Base-by-base conservation (phyloP, 2,329 filamentous ascomycete genomes). In the Zarea fungicola region DNA sequence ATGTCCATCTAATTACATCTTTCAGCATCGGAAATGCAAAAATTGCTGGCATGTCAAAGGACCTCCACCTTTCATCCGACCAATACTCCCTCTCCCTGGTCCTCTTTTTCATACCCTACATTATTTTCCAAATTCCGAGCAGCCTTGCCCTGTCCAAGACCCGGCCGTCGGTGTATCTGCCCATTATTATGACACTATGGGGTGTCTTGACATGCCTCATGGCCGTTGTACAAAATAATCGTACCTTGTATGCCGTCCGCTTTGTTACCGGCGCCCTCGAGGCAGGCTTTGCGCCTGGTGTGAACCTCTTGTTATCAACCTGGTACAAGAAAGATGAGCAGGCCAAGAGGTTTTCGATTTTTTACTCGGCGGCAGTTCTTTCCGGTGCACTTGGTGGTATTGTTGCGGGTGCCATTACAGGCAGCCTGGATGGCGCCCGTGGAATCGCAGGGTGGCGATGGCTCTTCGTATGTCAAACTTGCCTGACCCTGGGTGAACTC, bases 11-110 rank as follows among this genome's bases (percentile, higher is more conserved):
- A 16, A 21, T 13, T 8, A 16, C 7, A 8, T 6, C 13, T 36
- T 84, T 82, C 11, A 87, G 86, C 59, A 81, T 86, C 29, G 84
- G 77, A 51, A 80, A 80, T 61, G 77, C 77, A 3, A 69, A 74
- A 36, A 79, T 81, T 46, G 73, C 78, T 51, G 77, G 77, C 16
- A 68, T 81, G 67, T 62, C 55, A 1, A 57, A 61, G 8, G 77
- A 80, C 22, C 62, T 81, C 2, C 51, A 72, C 13, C 69, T 80
- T 8, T 53, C 60, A 13, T 71, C 42, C 16, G 69, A 71, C 21
- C 71, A 72, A 8, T 80, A 78, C 66, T 80, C 80, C 58, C 76
- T 75, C 69, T 72, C 75, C 0, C 72, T 78, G 2, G 78, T 76
- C 43, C 71, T 78, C 52, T 81, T 81, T 65, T 81, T 79, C 63